These are phyloP conservation scores for Hemileia vastatrix DNA, from an alignment of 1,284 basidiomycete species.

Conservation along the genomic window DNA sequence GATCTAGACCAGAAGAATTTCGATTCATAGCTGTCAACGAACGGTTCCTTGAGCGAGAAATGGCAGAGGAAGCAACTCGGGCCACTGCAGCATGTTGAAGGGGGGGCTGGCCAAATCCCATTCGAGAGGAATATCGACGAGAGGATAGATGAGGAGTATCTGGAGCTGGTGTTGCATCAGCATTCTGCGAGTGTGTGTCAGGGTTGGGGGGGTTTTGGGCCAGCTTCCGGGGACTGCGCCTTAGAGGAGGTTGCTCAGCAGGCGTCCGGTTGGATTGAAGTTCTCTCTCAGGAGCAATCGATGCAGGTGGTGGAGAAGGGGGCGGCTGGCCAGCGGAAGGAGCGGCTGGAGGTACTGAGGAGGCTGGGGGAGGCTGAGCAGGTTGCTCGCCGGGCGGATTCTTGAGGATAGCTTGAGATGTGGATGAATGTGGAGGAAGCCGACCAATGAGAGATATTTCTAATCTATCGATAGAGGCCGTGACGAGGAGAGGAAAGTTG, in stretches of 20 bases:
- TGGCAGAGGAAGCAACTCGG: conserved; percentile 1
- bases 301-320: conserved; percentile 4
- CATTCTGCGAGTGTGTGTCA: conserved; percentile 10
- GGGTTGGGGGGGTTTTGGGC: not conserved
- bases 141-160: not conserved
- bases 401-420: not conserved
- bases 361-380: conserved; percentile 4
- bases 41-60: conserved; percentile 5
- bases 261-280: not conserved
- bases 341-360: conserved; percentile 2
- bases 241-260: conserved; percentile 4
- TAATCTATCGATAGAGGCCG: conserved; percentile 21
- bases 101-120: conserved; percentile 13
- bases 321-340: not conserved
- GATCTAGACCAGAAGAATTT: too few relatives aligned
- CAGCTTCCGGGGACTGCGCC: conserved; percentile 19
- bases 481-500: conserved; percentile 17
- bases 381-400: too few relatives aligned
- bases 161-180: not conserved
- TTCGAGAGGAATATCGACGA: conserved; percentile 2
- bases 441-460: conserved; percentile 18
- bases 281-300: conserved; percentile 1
- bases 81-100: conserved; percentile 12
- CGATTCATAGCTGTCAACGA: conserved; percentile 3
- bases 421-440: conserved; percentile 8